phyloP scores from a whole-genome alignment of 1,284 basidiomycete species.

The Ganoderma sinense region DNA sequence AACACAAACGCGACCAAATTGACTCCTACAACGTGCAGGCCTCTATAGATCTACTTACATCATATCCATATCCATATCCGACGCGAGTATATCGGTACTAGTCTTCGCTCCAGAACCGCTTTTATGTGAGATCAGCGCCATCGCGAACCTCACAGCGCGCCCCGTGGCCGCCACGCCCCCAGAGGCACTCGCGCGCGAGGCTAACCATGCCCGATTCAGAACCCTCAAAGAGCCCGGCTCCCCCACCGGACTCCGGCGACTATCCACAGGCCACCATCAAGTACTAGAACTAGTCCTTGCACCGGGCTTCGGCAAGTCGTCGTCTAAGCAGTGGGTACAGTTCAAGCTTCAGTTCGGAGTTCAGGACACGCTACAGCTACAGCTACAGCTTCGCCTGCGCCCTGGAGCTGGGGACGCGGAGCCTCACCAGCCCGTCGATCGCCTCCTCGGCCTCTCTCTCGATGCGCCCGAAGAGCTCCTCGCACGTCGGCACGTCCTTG shows the following conservation, averaged over 20 bases:
- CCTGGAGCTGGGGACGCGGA: constrained; percentile 43
- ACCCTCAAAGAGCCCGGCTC: not conserved
- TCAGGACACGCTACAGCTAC: not conserved
- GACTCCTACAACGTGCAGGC: not conserved
- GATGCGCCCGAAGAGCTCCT: constrained; percentile 74
- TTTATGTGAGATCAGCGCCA: not conserved
- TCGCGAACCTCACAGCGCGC: too few relatives aligned
- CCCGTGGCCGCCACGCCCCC: not conserved
- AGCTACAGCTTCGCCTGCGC: constrained; percentile 44
- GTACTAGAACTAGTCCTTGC: not conserved
- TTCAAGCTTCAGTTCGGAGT: not conserved
- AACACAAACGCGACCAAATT: constrained; percentile 16
- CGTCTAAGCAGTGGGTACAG: not conserved
- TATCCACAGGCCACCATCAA: not conserved
- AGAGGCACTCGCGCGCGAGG: not conserved
- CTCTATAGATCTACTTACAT: too few relatives aligned
- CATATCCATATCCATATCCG: too few relatives aligned
- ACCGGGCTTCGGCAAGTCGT: not conserved
- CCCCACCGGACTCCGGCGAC: not conserved
- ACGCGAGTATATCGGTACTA: not conserved
- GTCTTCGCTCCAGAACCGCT: not conserved
- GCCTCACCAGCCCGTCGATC: constrained; percentile 59
- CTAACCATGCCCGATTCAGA: not conserved
- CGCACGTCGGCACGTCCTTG: constrained; percentile 87
- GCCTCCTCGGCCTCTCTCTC: constrained; percentile 83